Percentiles rank a stretch among this genome's conserved stretches.
Evolutionary conservation across 495 filamentous ascomycete genomes (phyloP).

Genomic region (Podospora pseudopauciseta): DNA sequence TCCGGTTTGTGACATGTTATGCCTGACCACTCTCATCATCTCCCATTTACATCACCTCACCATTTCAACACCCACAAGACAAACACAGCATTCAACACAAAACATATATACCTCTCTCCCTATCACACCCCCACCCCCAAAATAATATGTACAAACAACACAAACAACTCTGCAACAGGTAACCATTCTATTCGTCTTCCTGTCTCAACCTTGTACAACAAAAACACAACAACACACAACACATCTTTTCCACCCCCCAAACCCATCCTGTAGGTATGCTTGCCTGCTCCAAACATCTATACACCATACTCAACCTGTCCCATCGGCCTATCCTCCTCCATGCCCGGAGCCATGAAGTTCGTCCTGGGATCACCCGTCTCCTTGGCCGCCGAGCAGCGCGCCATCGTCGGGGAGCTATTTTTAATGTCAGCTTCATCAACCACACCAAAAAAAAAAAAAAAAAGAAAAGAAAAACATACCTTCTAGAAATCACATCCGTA

Average conservation of each 20-base stretch:
- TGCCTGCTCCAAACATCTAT: constrained; percentile 21
- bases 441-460: constrained; percentile 1
- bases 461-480: constrained; percentile 49
- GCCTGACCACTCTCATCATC: too few relatives aligned
- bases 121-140: neutral
- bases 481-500: constrained; percentile 91
- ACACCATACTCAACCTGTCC: constrained; percentile 50
- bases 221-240: too few relatives aligned
- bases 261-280: neutral
- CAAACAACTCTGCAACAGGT: neutral
- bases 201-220: neutral
- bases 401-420: constrained; percentile 89
- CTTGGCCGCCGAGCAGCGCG: constrained; percentile 86
- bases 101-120: neutral
- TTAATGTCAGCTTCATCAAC: constrained; percentile 15
- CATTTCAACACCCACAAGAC: neutral
- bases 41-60: neutral
- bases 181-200: neutral
- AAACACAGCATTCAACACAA: neutral
- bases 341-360: constrained; percentile 83
- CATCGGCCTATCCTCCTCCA: constrained; percentile 49
- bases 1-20: too few relatives aligned
- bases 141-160: neutral
- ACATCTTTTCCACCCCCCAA: neutral
- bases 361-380: constrained; percentile 63